Conservation (phyloP, 441 rosid genomes). For the Jatropha podagrica region DNA sequence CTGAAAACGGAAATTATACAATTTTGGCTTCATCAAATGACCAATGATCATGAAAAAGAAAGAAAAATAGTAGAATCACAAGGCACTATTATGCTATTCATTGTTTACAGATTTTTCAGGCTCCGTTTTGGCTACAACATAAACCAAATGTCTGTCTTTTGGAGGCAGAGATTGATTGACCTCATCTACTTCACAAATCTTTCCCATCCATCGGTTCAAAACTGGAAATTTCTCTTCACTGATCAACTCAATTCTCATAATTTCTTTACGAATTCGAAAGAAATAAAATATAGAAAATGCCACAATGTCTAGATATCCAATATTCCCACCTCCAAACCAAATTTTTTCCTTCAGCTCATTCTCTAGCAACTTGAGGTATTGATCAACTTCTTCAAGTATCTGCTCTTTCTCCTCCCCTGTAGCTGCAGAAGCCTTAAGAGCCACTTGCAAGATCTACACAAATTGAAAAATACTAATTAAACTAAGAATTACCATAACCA, state of each 20-base stretch:
- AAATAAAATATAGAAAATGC: neutral
- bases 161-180: slow-evolving; percentile 19
- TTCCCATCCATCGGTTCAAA: slow-evolving; percentile 36
- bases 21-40: too few relatives aligned
- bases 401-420: neutral
- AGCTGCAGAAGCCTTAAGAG: neutral
- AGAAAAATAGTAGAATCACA: too few relatives aligned
- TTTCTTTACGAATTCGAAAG: slow-evolving; percentile 19
- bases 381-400: neutral
- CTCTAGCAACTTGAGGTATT: slow-evolving; percentile 26
- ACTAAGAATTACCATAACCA: too few relatives aligned
- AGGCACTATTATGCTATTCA: too few relatives aligned
- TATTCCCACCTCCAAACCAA: slow-evolving; percentile 33
- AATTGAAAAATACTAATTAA: neutral
- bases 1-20: too few relatives aligned
- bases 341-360: slow-evolving; percentile 41
- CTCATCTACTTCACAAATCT: slow-evolving; percentile 26
- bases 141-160: too few relatives aligned
- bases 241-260: slow-evolving; percentile 15
- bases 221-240: slow-evolving; percentile 31
- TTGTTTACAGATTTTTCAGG: too few relatives aligned
- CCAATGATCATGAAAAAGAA: too few relatives aligned
- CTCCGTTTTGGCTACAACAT: too few relatives aligned
- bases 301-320: slow-evolving; percentile 38
- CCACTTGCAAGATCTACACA: neutral